Base-by-base conservation (phyloP, 352 stramenopile species). In the Globisporangium splendens region DNA sequence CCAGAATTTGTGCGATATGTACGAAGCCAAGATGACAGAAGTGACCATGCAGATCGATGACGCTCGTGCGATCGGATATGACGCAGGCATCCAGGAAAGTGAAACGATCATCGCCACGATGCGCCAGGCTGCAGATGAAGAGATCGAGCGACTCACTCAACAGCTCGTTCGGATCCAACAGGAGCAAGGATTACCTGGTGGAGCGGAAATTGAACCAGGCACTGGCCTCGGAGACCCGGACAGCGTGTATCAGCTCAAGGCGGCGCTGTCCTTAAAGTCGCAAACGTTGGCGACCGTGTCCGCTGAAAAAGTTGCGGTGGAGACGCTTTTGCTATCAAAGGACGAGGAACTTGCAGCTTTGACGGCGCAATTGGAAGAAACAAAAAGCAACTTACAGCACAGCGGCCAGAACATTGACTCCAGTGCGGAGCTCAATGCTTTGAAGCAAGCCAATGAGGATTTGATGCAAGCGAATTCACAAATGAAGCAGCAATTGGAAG, bases 41-140 rank as follows among this genome's bases (percentile, higher is more conserved):
- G 67, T 72, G 14, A 90, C 78, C n/a, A 68, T 84, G 54, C 83
- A 93, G 54, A 83, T 95, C 46, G 81, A 93, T 46, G 83, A 84
- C n/a, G 82, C 85, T 0, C 66, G 74, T 8, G 82, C 79, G 0
- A 54, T 63, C 13, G 85, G 85, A 0, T 93, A 91, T 51, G 78
- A 93, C 43, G 83, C 86, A 54, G 85, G 85, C 0, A 87, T 92
- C 41, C 67, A 75, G 3, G 83, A 93, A 56, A 95, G 83, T 65
- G 81, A 92, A 46, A 54, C 67, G 12, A 86, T 93, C 60, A 64
- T 91, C 2, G 70, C 80, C 44, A 80, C 62, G n/a, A 74, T 93
- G 48, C 72, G 67, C 0, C 70, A 80, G 15, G 68, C 78, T 7
- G 65, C 78, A 6, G 68, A 90, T 21, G 66, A 73, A 15, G 55